These are phyloP conservation scores for Hypholoma sublateritium DNA, from an alignment of 768 basidiomycete species.

Conservation along the genomic window DNA sequence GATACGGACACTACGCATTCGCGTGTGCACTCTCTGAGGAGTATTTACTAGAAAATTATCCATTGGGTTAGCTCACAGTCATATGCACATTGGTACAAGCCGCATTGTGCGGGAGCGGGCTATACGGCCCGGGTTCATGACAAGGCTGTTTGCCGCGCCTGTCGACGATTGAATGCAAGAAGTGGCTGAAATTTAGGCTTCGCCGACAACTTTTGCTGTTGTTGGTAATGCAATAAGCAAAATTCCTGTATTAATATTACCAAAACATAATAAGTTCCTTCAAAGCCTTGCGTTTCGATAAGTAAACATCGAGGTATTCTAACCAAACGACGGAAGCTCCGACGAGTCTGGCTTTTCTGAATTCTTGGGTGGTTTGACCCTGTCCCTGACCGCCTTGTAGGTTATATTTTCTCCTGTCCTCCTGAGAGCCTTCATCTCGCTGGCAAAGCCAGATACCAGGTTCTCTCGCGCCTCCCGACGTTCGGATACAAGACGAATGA, in stretches of 20 bases:
- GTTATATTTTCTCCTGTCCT: conserved; percentile 25
- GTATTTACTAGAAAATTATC: too few species aligned
- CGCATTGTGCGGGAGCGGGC: background rate
- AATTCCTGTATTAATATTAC: background rate
- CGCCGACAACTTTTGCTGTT: too few species aligned
- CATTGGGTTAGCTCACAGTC: too few species aligned
- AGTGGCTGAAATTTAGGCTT: background rate
- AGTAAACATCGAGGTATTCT: background rate
- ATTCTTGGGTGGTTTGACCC: background rate
- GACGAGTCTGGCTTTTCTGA: too few species aligned
- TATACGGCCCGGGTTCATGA: background rate
- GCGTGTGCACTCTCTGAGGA: too few species aligned
- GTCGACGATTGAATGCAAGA: too few species aligned
- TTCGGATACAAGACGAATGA: conserved; percentile 42
- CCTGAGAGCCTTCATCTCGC: conserved; percentile 35
- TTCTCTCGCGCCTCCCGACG: conserved; percentile 40
- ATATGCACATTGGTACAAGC: too few species aligned
- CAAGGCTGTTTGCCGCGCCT: too few species aligned
- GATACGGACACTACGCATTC: too few species aligned
- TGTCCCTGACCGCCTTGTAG: conserved; percentile 19
- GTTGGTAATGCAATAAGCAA: too few species aligned
- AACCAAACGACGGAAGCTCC: background rate
- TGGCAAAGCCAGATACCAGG: conserved; percentile 33
- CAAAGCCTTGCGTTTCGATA: background rate
- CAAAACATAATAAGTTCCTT: background rate